A percentile compares a stretch with the other conserved stretches of the same genome.
Evolutionary conservation across 2,329 filamentous ascomycete species (phyloP).

Genomic region (Xylaria sp.): DNA sequence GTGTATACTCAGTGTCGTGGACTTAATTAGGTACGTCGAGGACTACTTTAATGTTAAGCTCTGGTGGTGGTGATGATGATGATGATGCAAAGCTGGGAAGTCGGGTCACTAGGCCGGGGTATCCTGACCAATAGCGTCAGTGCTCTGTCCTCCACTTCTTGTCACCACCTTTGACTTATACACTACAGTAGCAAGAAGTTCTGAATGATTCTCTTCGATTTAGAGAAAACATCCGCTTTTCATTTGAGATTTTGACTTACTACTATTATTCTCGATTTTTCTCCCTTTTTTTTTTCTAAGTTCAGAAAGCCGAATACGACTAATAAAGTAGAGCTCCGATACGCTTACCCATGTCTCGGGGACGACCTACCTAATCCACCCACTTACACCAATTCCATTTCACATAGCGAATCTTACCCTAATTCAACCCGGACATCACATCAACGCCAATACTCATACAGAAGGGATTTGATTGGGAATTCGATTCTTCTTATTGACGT

Average conservation of each 20-base stretch:
- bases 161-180: not conserved
- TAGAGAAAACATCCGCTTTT: too few species aligned
- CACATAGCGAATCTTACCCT: not conserved
- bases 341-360: not conserved
- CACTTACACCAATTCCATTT: not conserved
- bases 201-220: too few species aligned
- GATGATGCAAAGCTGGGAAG: conserved; percentile 21
- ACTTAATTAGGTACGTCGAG: not conserved
- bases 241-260: too few species aligned
- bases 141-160: conserved; percentile 2
- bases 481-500: not conserved
- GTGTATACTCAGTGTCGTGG: conserved; percentile 14
- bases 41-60: too few species aligned
- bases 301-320: too few species aligned
- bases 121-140: conserved; percentile 28
- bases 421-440: not conserved
- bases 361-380: not conserved
- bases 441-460: not conserved
- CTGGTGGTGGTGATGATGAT: conserved; percentile 23
- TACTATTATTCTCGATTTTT: too few species aligned
- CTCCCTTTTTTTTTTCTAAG: too few species aligned
- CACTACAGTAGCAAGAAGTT: not conserved
- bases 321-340: too few species aligned
- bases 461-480: not conserved
- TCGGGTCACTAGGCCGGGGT: not conserved